phyloP scores from a whole-genome alignment of 2,329 filamentous ascomycete genomes.

The Davidsoniella neocaledoniae region DNA sequence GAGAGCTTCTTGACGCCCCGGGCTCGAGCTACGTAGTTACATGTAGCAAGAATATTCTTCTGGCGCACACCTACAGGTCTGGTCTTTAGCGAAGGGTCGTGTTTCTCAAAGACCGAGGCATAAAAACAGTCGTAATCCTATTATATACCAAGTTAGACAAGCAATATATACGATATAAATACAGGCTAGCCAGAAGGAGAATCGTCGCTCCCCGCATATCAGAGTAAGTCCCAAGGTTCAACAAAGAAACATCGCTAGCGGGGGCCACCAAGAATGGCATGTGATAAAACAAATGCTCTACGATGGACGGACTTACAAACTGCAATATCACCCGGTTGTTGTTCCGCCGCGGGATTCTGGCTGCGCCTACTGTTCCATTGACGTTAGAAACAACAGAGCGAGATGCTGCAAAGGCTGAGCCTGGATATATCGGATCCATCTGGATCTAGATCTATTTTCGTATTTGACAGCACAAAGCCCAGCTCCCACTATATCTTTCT shows the following conservation, averaged over 20 bases:
- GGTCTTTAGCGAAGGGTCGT: slow-evolving; percentile 54
- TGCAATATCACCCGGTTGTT: slow-evolving; percentile 10
- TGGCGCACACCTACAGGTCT: slow-evolving; percentile 74
- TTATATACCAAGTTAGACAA: not conserved
- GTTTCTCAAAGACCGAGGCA: slow-evolving; percentile 73
- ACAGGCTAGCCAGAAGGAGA: not conserved
- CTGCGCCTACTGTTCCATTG: no score
- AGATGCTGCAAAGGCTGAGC: not conserved
- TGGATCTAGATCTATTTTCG: no score
- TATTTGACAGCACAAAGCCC: no score
- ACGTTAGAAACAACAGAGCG: no score
- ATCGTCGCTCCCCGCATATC: no score
- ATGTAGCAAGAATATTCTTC: slow-evolving; percentile 83
- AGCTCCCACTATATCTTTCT: no score
- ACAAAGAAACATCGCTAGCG: no score
- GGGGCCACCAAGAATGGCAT: not conserved
- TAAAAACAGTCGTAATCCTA: slow-evolving; percentile 88
- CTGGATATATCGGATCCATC: not conserved
- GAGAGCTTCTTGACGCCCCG: slow-evolving; percentile 67
- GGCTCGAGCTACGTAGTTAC: slow-evolving; percentile 79
- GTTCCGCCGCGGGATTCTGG: not conserved
- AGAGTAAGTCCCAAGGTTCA: no score
- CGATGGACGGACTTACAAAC: slow-evolving; percentile 5
- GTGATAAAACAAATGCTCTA: not conserved
- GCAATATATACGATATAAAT: not conserved